Conservation (phyloP, 192 early-diverging fungal species). For the Coemansia umbellata region DNA sequence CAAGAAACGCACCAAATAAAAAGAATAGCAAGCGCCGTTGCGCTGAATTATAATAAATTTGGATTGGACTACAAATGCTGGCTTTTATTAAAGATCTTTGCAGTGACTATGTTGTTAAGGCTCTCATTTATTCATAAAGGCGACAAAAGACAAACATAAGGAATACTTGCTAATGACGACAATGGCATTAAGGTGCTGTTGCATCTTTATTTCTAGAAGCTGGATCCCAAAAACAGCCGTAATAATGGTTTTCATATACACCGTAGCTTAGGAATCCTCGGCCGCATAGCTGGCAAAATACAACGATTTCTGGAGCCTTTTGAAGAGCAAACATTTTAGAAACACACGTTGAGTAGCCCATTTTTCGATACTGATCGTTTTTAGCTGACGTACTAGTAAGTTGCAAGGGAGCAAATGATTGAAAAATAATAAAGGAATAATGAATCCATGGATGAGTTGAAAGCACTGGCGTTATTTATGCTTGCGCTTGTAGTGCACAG, state of each 20-base stretch:
- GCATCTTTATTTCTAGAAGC: neutral
- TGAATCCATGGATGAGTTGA: too few relatives aligned
- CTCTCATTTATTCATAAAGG: neutral
- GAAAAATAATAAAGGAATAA: too few relatives aligned
- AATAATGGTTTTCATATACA: conserved; percentile 2
- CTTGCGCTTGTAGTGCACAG: too few relatives aligned
- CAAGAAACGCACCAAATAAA: conserved; percentile 31
- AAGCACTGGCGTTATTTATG: too few relatives aligned
- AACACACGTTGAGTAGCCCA: too few relatives aligned
- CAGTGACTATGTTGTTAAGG: neutral
- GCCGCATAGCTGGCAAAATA: neutral
- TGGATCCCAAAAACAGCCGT: neutral
- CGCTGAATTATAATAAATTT: neutral
- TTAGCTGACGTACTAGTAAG: neutral
- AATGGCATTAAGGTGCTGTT: neutral
- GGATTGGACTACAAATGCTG: neutral
- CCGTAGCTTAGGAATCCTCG: neutral
- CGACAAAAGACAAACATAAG: neutral
- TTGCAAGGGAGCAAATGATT: too few relatives aligned
- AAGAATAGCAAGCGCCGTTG: too few relatives aligned
- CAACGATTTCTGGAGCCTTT: neutral
- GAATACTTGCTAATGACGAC: neutral
- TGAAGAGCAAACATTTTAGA: neutral
- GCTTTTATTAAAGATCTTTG: neutral
- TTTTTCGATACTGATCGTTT: neutral